These are phyloP conservation scores for Globisporangium paddicum DNA, from an alignment of 352 stramenopile species.

Conservation along the genomic window DNA sequence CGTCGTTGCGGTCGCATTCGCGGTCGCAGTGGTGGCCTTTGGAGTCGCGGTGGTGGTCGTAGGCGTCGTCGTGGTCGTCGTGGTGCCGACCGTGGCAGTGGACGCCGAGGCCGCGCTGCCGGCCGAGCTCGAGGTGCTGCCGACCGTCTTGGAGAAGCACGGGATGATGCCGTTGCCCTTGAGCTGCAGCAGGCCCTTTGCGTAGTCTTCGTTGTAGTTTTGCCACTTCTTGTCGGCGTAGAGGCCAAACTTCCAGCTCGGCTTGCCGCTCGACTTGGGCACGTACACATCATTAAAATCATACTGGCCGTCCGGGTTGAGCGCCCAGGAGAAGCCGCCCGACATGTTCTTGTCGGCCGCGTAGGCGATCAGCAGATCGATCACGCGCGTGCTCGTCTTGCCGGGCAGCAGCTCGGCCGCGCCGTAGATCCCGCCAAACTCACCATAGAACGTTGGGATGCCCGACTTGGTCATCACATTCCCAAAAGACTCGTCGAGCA, in stretches of 20 bases:
- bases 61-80: constrained; percentile 20
- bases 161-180: constrained; percentile 73
- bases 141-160: constrained; percentile 50
- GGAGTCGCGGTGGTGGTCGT: constrained; percentile 10
- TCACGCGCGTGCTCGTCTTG: constrained; percentile 67
- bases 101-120: constrained; percentile 20
- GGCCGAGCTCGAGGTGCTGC: constrained; percentile 20
- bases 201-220: constrained; percentile 70
- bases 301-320: constrained; percentile 77
- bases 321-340: constrained; percentile 71
- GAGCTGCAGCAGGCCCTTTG: constrained; percentile 46
- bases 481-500: constrained; percentile 69
- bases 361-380: constrained; percentile 73
- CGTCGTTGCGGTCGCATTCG: no score
- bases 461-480: constrained; percentile 38
- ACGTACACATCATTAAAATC: constrained; percentile 74
- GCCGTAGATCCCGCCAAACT: constrained; percentile 83
- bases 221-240: constrained; percentile 68
- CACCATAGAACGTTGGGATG: constrained; percentile 67
- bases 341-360: constrained; percentile 61
- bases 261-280: constrained; percentile 23
- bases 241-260: constrained; percentile 62
- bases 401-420: constrained; percentile 35
- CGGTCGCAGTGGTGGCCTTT: constrained; percentile 14
- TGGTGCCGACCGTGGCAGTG: constrained; percentile 11